phyloP scores from a whole-genome alignment of 257 asterid genomes.

The Craterostigma plantagineum region DNA sequence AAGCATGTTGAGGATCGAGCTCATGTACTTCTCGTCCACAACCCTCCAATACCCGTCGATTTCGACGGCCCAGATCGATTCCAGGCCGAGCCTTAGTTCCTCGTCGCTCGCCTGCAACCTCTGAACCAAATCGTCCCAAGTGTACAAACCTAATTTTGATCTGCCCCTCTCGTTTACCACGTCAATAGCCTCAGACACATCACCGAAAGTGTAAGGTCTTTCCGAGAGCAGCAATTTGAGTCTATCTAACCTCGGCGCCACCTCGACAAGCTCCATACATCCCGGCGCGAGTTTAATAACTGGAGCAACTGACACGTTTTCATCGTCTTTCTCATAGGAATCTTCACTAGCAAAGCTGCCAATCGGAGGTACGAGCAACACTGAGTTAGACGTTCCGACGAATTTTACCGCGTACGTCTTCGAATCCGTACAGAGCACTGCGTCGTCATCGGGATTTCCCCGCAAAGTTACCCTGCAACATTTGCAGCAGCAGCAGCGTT shows the following conservation, averaged over 20 bases:
- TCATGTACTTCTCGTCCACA: constrained; percentile 48
- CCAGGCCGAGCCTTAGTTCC: constrained; percentile 49
- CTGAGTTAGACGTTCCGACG: constrained; percentile 87
- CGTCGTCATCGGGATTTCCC: constrained; percentile 87
- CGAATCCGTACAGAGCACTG: constrained; percentile 70
- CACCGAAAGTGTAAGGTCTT: constrained; percentile 44
- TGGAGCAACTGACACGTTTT: constrained; percentile 27
- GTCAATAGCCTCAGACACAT: constrained; percentile 36
- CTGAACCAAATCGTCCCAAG: constrained; percentile 64
- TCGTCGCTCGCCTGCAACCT: constrained; percentile 71
- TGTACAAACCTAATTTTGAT: constrained; percentile 25
- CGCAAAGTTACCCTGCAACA: constrained; percentile 52
- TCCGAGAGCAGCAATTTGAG: constrained; percentile 62
- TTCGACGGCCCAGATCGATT: constrained; percentile 50
- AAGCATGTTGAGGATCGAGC: constrained; percentile 46
- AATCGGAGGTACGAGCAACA: constrained; percentile 68
- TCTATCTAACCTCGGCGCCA: constrained; percentile 74
- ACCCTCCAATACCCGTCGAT: constrained; percentile 77
- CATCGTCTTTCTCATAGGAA: constrained; percentile 16
- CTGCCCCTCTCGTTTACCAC: constrained; percentile 19
- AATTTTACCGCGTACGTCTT: constrained; percentile 82
- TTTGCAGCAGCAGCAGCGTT: constrained; percentile 3
- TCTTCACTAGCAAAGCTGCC: constrained; percentile 11
- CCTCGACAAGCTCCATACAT: constrained; percentile 74
- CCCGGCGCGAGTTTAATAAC: constrained; percentile 67